These are phyloP conservation scores for Botrytis paeoniae DNA, from an alignment of 2,329 filamentous ascomycete genomes.

Conservation along the genomic window DNA sequence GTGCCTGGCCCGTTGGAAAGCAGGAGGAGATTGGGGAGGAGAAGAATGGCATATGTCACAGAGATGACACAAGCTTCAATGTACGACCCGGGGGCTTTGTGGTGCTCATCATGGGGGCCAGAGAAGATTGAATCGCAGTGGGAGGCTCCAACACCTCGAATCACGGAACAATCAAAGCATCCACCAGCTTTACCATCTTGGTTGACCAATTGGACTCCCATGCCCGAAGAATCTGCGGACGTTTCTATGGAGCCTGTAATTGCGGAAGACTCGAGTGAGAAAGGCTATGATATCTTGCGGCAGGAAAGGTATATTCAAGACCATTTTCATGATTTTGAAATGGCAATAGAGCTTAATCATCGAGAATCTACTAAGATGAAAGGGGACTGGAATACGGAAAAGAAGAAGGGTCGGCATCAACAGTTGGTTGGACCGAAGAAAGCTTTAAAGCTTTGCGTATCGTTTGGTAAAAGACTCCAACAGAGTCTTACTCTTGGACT, in stretches of 20 bases:
- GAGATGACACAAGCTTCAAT: slow-evolving; percentile 27
- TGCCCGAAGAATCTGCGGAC: neutral
- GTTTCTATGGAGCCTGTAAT: neutral
- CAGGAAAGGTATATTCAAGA: slow-evolving; percentile 11
- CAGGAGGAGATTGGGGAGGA: slow-evolving; percentile 37
- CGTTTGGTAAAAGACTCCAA: slow-evolving; percentile 28
- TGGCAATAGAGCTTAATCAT: slow-evolving; percentile 12
- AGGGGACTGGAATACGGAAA: neutral
- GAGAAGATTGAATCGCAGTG: slow-evolving; percentile 36
- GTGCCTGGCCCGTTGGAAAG: slow-evolving; percentile 39
- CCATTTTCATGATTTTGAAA: slow-evolving; percentile 24
- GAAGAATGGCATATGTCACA: slow-evolving; percentile 35
- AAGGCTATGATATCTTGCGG: neutral
- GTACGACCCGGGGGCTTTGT: slow-evolving; percentile 23
- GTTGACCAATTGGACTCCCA: slow-evolving; percentile 26
- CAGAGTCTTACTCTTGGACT: slow-evolving; percentile 30
- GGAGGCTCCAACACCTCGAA: slow-evolving; percentile 32
- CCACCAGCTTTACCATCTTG: slow-evolving; percentile 25
- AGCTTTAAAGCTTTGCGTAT: slow-evolving; percentile 21
- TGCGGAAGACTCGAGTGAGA: neutral
- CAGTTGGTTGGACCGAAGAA: neutral
- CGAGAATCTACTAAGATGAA: neutral
- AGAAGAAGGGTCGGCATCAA: neutral
- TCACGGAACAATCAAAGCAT: slow-evolving; percentile 11
- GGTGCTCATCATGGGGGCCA: slow-evolving; percentile 28